phyloP scores from a whole-genome alignment of 148 eudicot genomes.

The Fallopia convolvulus region DNA sequence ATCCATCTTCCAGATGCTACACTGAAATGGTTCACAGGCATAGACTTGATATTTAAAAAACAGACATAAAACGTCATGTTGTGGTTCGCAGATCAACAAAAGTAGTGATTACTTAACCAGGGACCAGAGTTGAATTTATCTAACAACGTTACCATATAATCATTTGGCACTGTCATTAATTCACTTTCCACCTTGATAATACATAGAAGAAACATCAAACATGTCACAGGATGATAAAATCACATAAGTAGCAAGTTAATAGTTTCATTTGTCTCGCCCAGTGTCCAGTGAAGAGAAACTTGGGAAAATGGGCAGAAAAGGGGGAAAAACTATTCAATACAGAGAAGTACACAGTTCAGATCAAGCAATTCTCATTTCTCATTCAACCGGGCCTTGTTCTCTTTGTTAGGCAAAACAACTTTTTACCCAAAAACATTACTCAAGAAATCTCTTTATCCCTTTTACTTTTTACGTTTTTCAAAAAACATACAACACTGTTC shows the following conservation, averaged over 20 bases:
- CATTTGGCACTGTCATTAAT: not conserved
- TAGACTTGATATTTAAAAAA: not conserved
- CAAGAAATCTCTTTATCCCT: too few species aligned
- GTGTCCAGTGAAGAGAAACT: not conserved
- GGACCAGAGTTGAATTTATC: not conserved
- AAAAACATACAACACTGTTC: too few species aligned
- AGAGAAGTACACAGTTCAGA: not conserved
- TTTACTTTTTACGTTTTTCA: too few species aligned
- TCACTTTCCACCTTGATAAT: not conserved
- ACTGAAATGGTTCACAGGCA: not conserved
- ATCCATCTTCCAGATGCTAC: not conserved
- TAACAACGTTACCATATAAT: not conserved
- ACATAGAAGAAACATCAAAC: not conserved
- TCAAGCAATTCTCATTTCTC: not conserved
- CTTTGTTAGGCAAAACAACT: too few species aligned
- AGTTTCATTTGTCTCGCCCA: not conserved
- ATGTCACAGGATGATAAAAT: not conserved
- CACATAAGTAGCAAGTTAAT: not conserved
- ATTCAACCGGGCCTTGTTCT: not conserved
- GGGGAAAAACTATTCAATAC: not conserved
- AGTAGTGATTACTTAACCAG: not conserved
- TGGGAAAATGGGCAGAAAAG: not conserved
- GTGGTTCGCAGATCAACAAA: not conserved
- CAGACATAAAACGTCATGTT: not conserved
- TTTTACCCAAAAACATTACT: too few species aligned